Base-by-base conservation (phyloP, 225 moss, liverwort and hornwort genomes). In the Climacium dendroides region DNA sequence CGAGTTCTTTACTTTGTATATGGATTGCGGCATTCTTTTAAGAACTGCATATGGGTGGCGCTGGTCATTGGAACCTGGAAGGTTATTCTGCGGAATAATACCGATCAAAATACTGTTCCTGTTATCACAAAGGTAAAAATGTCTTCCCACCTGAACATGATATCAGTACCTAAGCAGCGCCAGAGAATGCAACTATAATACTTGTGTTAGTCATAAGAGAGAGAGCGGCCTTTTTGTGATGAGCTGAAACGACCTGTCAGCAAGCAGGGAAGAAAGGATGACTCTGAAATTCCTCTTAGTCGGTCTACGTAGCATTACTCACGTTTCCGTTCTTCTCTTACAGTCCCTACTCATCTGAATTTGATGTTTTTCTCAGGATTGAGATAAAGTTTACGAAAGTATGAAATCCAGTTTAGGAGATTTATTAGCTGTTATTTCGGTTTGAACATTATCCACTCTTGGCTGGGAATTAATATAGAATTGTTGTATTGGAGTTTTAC, bases 1-100 rank as follows among this genome's bases (percentile, higher is more conserved):
- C 93, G 97, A 78, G 99, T 99, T 75, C 99, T 99, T 43, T 99
- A 99, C 88, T 99, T 99, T 83, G 96, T 99, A 55, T 99, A 99
- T 83, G 99, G 99, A 82, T 92, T 99, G 89, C 91, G 99, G 79
- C 99, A 95, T 88, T 95, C 99, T 41, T 97, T 99, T 89, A 97
- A 97, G 90, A 97, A 99, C 85, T 97, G 96, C 88, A 93, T 99
- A 71, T 99, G 99, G 99, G 92, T 99, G 90, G 96, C 97, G 25
- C 93, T 97, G 72, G 97, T 99, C 63, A 97, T 97, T 88, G 97
- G 96, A 59, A 95, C 96, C 34, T 99, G 99, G 99, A 97, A 99
- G 92, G 90, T 96, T 48, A 94, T 99, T 30, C 93, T 99, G 82
- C 94, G 94, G 86, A 89, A 97, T 84, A 93, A 92, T 48, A 94